Evolutionary conservation across 768 basidiomycete species (phyloP), one percentile per base, ranked within the genome.

Genomic region (Phaffia australis): DNA sequence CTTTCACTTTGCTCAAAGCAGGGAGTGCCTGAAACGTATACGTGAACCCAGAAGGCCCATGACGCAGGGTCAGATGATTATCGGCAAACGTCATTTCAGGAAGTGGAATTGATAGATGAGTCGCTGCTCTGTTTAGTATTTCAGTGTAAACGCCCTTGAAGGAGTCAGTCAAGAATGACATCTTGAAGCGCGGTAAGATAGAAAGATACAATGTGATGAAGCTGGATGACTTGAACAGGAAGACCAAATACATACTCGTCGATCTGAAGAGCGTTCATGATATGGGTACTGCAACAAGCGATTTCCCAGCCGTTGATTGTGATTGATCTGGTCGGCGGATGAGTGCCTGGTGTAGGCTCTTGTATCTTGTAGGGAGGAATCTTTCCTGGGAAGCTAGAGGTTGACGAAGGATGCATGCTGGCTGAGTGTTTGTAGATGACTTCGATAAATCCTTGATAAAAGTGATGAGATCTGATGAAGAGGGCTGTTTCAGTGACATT

Each of bases 71-170:
- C 11, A 99, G 80, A 19, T 74, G 75, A 76, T 98, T 98, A 75
- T 82, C 83, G 6, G 91, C 92, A 72, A 97, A 98, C 0, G 88
- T 91, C 90, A 98, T 98, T 75, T 99, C 95, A 2, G 95, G 95
- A 1, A 94, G 76, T 0, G 94, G 88, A 29, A 98, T 80, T 2
- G 85, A 84, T 23, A 79, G 70, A 1, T 67, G 64, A n/a, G 72
- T 74, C 29, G 76, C 73, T 0, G 73, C 75, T 16, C 78, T 79
- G 70, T 14, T 42, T 11, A 42, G 11, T 3, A 14, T 29, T 25
- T 25, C 7, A 49, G 9, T 1, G 23, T 64, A 49, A 4, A 89
- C 78, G 0, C 76, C 71, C 7, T 81, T 60, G 87, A 85, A 56
- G 89, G 77, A 0, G 80, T 79, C 73, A 59, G 63, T 23, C 25